phyloP scores from a whole-genome alignment of 352 stramenopile species.

The Pythium brassicae region DNA sequence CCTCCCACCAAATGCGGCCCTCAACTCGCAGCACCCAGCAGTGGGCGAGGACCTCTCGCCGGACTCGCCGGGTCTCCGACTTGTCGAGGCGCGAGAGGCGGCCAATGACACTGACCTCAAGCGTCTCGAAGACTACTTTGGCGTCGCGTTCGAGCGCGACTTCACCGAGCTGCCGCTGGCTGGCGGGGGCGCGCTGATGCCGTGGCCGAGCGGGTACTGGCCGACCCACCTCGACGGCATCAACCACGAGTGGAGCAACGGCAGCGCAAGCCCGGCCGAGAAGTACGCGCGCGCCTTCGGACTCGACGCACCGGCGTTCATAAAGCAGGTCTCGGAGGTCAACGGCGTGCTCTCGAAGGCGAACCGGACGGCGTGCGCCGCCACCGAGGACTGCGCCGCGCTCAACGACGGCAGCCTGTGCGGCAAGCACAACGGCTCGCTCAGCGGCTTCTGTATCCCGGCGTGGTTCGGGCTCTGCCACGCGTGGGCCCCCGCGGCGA shows the following conservation, averaged over 20 bases:
- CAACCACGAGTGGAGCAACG: slow-evolving; percentile 33
- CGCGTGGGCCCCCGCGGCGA: slow-evolving; percentile 34
- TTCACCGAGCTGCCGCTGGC: slow-evolving; percentile 11
- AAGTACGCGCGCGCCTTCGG: slow-evolving; percentile 23
- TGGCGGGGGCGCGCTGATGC: slow-evolving; percentile 9
- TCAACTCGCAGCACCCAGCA: slow-evolving; percentile 5
- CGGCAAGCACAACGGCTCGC: slow-evolving; percentile 20
- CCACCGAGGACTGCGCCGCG: slow-evolving; percentile 6
- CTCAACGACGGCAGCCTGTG: slow-evolving; percentile 26
- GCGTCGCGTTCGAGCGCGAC: slow-evolving; percentile 16
- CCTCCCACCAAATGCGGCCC: slow-evolving; percentile 2
- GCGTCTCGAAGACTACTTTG: slow-evolving; percentile 27
- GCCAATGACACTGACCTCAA: slow-evolving; percentile 21
- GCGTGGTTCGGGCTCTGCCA: slow-evolving; percentile 51
- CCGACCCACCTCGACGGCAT: slow-evolving; percentile 56
- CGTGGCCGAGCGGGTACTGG: slow-evolving; percentile 55
- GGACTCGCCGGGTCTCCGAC: slow-evolving; percentile 25
- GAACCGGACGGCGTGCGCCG: slow-evolving; percentile 1
- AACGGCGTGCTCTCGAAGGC: slow-evolving; percentile 16
- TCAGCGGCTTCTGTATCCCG: slow-evolving; percentile 36
- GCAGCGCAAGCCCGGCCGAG: slow-evolving; percentile 16
- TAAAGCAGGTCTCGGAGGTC: slow-evolving; percentile 14
- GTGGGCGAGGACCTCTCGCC: slow-evolving; percentile 3
- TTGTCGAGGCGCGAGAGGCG: slow-evolving; percentile 25
- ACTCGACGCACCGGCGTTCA: slow-evolving; percentile 18